Base-by-base conservation (phyloP, 306 rosid species). In the Medicago lupulina region DNA sequence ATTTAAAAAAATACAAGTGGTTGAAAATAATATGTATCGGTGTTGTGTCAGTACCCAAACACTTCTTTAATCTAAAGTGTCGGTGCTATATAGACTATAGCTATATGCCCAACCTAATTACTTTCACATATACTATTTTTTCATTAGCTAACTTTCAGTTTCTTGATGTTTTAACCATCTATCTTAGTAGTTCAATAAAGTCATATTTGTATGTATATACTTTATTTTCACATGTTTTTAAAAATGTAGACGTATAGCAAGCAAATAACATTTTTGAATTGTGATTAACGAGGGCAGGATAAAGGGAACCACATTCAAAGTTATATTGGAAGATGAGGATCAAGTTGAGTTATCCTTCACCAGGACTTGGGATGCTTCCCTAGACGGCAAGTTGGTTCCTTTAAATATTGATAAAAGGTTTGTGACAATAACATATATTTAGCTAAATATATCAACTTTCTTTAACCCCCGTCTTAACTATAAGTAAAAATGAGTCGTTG, bases 321-420 rank as follows among this genome's bases (percentile, higher is more conserved):
- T 95, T 14, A 53, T 95, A 65, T 86, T 92, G 28, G 88, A 89
- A 86, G 85, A 38, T 54, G 98, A 95, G 59, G 89, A 90, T 77
- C 97, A 90, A 41, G 91, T 95, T 57, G 97, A 95, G 83, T 65
- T 95, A 69, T 95, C 97, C 43, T 95, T 95, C 88, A 74, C 84
- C 9, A 92, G 96, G 83, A 83, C 81, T 1, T 95, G 94, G 96
- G 89, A 95, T 67, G 34, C 86, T 31, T 81, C 97, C 70, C 74
- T 63, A 5, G 86, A 78, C 72, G 88, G 86, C 77, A 78, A 82
- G 75, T 17, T 83, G 68, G 91, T 92, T 61, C 97, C 98, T 18
- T 80, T 95, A 43, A 90, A 87, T 58, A 88, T 95, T 71, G 98
- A 95, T 64, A 95, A 90, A 84, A 95, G 98, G 98, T 94, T 12